Conservation (phyloP, 116 monocot genomes). For the Cymodocea nodosa region DNA sequence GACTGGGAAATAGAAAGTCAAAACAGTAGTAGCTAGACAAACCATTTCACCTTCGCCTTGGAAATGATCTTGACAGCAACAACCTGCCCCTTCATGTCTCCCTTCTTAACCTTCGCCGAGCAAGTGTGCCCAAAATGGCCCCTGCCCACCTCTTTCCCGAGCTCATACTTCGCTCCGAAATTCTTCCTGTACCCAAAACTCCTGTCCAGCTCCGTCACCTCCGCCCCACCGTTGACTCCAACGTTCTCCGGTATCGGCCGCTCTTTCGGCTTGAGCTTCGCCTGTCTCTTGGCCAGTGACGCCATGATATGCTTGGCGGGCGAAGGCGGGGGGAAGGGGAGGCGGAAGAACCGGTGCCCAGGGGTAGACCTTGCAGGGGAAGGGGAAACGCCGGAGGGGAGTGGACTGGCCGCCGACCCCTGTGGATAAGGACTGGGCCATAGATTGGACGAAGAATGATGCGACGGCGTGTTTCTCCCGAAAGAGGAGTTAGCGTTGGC, state of each 20-base stretch:
- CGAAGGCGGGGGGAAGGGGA: conserved; percentile 77
- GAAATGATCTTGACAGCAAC: conserved; percentile 97
- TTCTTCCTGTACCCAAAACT: conserved; percentile 80
- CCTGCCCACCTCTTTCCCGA: conserved; percentile 91
- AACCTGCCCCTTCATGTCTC: conserved; percentile 63
- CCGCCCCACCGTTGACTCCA: conserved; percentile 10
- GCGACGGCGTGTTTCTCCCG: conserved; percentile 4
- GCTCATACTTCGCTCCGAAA: conserved; percentile 82
- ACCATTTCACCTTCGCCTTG: conserved; percentile 75
- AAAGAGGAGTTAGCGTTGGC: not conserved
- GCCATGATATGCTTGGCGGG: conserved; percentile 96
- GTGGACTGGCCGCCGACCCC: conserved; percentile 1
- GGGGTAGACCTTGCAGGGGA: conserved; percentile 8
- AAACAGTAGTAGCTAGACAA: not conserved
- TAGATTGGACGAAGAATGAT: conserved; percentile 1
- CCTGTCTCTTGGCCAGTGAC: conserved; percentile 52
- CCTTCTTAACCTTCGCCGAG: conserved; percentile 65
- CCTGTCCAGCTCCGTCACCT: conserved; percentile 57
- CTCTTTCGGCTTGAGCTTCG: conserved; percentile 40
- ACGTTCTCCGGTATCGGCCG: conserved; percentile 44
- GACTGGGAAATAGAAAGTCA: not conserved
- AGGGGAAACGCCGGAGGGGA: conserved; percentile 7
- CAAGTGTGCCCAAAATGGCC: conserved; percentile 99
- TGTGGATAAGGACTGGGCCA: conserved; percentile 6
- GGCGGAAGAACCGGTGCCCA: conserved; percentile 33